These are phyloP conservation scores for Trichopus zeylanicus DNA, from an alignment of 116 monocot genomes.

Conservation along the genomic window DNA sequence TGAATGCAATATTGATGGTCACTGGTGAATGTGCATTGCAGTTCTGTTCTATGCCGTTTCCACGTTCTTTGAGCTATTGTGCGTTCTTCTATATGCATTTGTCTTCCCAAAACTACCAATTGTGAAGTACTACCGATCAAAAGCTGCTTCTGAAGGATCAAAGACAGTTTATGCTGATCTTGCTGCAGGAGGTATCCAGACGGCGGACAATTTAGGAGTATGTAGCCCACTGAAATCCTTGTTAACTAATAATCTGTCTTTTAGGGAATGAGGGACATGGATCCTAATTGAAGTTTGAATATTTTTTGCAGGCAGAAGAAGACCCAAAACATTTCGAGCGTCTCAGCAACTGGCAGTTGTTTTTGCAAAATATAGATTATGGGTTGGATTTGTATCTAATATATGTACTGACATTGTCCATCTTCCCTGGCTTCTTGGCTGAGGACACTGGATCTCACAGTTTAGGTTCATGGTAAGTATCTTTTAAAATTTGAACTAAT, in stretches of 20 bases:
- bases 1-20: too few species aligned
- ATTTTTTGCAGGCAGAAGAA: slow-evolving; percentile 53
- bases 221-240: background rate
- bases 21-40: too few species aligned
- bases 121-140: slow-evolving; percentile 57
- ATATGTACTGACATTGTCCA: slow-evolving; percentile 54
- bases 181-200: slow-evolving; percentile 49
- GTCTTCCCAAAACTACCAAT: slow-evolving; percentile 75
- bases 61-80: slow-evolving; percentile 56
- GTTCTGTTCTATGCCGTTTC: slow-evolving; percentile 66
- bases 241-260: background rate
- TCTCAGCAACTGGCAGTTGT: slow-evolving; percentile 29
- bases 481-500: background rate
- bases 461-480: slow-evolving; percentile 50
- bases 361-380: slow-evolving; percentile 46
- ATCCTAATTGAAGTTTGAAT: too few species aligned
- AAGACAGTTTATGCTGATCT: slow-evolving; percentile 58
- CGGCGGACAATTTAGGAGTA: background rate
- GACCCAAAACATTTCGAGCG: slow-evolving; percentile 34
- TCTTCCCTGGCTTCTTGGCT: slow-evolving; percentile 62
- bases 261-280: too few species aligned
- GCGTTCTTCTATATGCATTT: slow-evolving; percentile 60
- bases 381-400: slow-evolving; percentile 31
- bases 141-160: slow-evolving; percentile 67
- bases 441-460: slow-evolving; percentile 59